Conservation (phyloP, 1,139 yeast species). For the Geotrichum histeridarum region DNA sequence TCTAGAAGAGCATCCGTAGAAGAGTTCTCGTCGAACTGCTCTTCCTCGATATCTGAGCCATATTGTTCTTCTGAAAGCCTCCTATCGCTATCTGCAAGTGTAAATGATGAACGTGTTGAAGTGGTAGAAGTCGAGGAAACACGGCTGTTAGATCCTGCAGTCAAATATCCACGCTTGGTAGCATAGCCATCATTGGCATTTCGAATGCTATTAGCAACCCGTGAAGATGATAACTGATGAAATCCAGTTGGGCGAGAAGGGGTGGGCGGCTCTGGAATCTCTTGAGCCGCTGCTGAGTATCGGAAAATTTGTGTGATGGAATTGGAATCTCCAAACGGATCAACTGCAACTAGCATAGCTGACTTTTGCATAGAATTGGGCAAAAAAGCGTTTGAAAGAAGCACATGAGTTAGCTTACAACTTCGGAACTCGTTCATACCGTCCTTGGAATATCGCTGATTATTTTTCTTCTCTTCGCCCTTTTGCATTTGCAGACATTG, state of each 20-base stretch:
- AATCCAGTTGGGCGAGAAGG: slow-evolving; percentile 2
- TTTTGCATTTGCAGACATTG: slow-evolving; percentile 39
- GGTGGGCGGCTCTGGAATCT: slow-evolving; percentile 28
- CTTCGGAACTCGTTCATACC: slow-evolving; percentile 36
- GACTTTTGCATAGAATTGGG: slow-evolving; percentile 33
- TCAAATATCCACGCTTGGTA: neutral
- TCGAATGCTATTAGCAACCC: neutral
- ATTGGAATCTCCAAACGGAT: slow-evolving; percentile 59
- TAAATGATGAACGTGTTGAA: slow-evolving; percentile 16
- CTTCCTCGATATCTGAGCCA: slow-evolving; percentile 10
- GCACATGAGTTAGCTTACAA: slow-evolving; percentile 45
- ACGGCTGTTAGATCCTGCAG: neutral
- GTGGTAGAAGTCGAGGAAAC: slow-evolving; percentile 1
- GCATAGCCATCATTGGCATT: neutral
- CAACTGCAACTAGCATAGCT: slow-evolving; percentile 50
- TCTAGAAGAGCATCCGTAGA: slow-evolving; percentile 14
- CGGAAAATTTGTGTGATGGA: slow-evolving; percentile 48
- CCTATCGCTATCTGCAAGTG: slow-evolving; percentile 1
- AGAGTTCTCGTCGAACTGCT: neutral
- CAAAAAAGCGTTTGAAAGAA: slow-evolving; percentile 44
- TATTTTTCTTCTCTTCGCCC: slow-evolving; percentile 24
- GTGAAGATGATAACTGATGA: neutral
- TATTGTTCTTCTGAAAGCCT: slow-evolving; percentile 4
- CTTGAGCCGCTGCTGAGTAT: slow-evolving; percentile 40
- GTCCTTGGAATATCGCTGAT: slow-evolving; percentile 1